Evolutionary conservation across 2,329 filamentous ascomycete genomes (phyloP).

Genomic region (Camillea tinctor): DNA sequence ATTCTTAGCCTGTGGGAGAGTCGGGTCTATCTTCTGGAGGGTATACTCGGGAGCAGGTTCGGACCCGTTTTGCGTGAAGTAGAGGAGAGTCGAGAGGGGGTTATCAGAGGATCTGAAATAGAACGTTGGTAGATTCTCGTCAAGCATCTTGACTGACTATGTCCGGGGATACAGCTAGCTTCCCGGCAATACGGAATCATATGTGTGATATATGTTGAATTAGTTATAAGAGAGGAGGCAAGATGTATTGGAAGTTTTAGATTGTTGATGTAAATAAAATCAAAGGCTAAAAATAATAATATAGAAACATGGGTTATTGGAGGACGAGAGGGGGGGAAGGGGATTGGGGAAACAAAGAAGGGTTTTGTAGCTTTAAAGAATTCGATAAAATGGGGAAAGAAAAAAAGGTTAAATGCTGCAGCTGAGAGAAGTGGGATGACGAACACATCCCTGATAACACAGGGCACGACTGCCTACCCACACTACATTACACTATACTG

Average conservation of each 20-base stretch:
- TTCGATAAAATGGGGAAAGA: neutral
- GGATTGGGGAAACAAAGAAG: neutral
- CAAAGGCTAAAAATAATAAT: no score
- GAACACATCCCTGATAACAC: neutral
- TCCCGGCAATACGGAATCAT: neutral
- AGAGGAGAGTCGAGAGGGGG: conserved; percentile 56
- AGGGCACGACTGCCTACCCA: neutral
- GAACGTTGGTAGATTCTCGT: conserved; percentile 86
- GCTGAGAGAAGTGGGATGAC: neutral
- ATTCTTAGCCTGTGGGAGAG: conserved; percentile 68
- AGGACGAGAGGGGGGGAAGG: no score
- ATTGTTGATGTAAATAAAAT: neutral
- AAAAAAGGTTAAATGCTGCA: neutral
- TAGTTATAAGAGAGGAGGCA: conserved; percentile 5
- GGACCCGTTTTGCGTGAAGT: conserved; percentile 70
- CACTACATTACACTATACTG: neutral
- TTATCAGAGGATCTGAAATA: conserved; percentile 54
- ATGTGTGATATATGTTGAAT: neutral
- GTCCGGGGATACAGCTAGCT: neutral
- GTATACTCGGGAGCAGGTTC: conserved; percentile 78
- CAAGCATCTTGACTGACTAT: conserved; percentile 62
- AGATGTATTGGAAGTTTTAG: conserved; percentile 1
- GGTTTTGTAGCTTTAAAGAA: neutral
- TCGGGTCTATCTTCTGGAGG: conserved; percentile 73
- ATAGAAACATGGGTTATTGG: neutral